These are phyloP conservation scores for Mucor lusitanicus DNA, from an alignment of 371 early-diverging fungal species.

Conservation along the genomic window DNA sequence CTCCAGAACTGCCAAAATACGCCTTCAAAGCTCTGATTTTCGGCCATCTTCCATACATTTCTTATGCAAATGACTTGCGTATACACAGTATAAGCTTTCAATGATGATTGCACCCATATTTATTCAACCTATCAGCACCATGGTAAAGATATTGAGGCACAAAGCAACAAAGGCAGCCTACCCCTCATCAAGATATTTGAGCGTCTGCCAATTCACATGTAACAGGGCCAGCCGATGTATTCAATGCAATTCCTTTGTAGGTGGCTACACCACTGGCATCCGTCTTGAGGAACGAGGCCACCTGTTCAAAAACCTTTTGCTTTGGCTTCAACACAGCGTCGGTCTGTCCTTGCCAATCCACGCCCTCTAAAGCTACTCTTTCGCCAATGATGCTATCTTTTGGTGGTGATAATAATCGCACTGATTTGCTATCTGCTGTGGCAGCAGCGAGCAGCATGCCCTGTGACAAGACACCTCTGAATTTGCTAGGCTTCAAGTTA, in stretches of 20 bases:
- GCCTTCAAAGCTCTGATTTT: no score
- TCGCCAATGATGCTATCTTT: slow-evolving; percentile 47
- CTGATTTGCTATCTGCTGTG: slow-evolving; percentile 27
- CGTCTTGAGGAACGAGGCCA: slow-evolving; percentile 38
- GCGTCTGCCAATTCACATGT: slow-evolving; percentile 40
- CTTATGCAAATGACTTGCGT: no score
- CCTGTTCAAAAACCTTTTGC: slow-evolving; percentile 56
- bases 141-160: no score
- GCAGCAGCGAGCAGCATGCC: slow-evolving; percentile 65
- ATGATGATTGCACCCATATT: no score
- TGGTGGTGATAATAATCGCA: slow-evolving; percentile 52
- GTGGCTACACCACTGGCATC: slow-evolving; percentile 48
- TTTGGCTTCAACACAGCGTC: slow-evolving; percentile 57
- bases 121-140: no score
- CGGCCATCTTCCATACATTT: no score
- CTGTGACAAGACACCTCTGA: slow-evolving; percentile 60
- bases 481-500: slow-evolving; percentile 64
- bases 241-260: slow-evolving; percentile 51
- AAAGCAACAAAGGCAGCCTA: no score
- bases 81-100: no score
- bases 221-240: slow-evolving; percentile 48
- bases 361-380: slow-evolving; percentile 40
- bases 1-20: no score
- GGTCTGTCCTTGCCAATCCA: slow-evolving; percentile 13
- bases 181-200: slow-evolving; percentile 35